phyloP scores from a whole-genome alignment of 306 rosid species.

The Delonix regia region DNA sequence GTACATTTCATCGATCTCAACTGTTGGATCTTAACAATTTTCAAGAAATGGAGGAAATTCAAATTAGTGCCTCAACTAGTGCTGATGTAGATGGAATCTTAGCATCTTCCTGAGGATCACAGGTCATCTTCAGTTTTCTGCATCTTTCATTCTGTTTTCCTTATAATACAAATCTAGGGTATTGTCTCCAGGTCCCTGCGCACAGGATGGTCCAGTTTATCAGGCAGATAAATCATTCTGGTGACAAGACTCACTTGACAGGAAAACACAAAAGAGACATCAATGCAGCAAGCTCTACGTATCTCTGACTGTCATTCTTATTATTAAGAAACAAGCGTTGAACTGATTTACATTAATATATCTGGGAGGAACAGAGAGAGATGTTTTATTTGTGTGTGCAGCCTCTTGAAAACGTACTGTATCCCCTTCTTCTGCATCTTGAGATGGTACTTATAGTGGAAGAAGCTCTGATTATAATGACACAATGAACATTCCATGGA shows the following conservation, averaged over 20 bases:
- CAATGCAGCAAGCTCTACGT: too few species aligned
- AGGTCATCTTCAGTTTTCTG: conserved; percentile 12
- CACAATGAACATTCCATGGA: conserved; percentile 37
- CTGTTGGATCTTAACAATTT: too few species aligned
- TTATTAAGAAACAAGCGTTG: too few species aligned
- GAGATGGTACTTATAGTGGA: conserved; percentile 25
- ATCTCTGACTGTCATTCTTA: too few species aligned
- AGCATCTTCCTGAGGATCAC: conserved; percentile 25
- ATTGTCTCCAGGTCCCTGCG: neutral
- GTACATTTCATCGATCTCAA: too few species aligned
- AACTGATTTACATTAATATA: too few species aligned
- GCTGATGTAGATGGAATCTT: conserved; percentile 25
- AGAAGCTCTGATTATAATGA: conserved; percentile 32
- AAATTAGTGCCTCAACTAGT: neutral
- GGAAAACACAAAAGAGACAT: too few species aligned
- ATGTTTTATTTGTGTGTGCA: neutral
- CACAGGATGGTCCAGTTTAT: neutral
- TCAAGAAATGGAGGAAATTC: too few species aligned
- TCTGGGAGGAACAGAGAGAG: too few species aligned
- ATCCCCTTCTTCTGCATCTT: neutral
- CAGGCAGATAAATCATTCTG: too few species aligned
- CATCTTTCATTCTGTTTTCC: neutral
- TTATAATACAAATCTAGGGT: neutral
- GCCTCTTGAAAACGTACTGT: conserved; percentile 10
- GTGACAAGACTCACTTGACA: too few species aligned